Percentiles rank a stretch among this genome's conserved stretches.
Conservation (phyloP, 1,284 basidiomycete genomes). For the Coniophora puteana region DNA sequence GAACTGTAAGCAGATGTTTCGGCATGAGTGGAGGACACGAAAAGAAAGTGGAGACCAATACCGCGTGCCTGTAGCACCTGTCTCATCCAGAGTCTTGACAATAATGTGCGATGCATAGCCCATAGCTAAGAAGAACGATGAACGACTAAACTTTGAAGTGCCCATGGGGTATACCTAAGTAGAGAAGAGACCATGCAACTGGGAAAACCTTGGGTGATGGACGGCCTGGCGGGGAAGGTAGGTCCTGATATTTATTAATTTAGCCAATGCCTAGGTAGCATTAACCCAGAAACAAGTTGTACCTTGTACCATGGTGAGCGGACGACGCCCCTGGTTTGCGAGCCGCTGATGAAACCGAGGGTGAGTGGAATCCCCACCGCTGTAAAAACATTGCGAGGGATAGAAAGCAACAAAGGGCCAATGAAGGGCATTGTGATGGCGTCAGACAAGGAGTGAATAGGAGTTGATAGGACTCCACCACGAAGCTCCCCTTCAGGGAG, state of each 20-base stretch:
- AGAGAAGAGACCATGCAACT: constrained; percentile 58
- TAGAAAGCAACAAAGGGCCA: constrained; percentile 48
- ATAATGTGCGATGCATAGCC: constrained; percentile 73
- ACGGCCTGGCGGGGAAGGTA: constrained; percentile 40
- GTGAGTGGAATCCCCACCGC: constrained; percentile 62
- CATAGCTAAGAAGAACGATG: constrained; percentile 42
- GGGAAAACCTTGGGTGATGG: constrained; percentile 54
- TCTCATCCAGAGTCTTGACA: constrained; percentile 50
- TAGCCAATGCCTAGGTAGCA: not conserved
- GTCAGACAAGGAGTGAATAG: too few species aligned
- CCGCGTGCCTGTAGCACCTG: constrained; percentile 38
- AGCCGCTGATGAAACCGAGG: constrained; percentile 52
- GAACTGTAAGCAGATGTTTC: constrained; percentile 35
- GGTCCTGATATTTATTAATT: constrained; percentile 21
- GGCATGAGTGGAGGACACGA: not conserved
- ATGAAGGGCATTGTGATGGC: too few species aligned
- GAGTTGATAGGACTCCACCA: too few species aligned
- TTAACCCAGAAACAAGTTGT: constrained; percentile 4
- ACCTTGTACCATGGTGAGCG: constrained; percentile 59
- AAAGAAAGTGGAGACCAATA: constrained; percentile 14
- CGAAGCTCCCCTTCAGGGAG: too few species aligned
- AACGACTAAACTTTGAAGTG: not conserved
- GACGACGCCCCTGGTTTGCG: constrained; percentile 43
- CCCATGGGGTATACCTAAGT: constrained; percentile 31
- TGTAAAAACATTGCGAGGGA: constrained; percentile 55